Evolutionary conservation across 352 stramenopile genomes (phyloP).

Genomic region (Globisporangium iwayamae): DNA sequence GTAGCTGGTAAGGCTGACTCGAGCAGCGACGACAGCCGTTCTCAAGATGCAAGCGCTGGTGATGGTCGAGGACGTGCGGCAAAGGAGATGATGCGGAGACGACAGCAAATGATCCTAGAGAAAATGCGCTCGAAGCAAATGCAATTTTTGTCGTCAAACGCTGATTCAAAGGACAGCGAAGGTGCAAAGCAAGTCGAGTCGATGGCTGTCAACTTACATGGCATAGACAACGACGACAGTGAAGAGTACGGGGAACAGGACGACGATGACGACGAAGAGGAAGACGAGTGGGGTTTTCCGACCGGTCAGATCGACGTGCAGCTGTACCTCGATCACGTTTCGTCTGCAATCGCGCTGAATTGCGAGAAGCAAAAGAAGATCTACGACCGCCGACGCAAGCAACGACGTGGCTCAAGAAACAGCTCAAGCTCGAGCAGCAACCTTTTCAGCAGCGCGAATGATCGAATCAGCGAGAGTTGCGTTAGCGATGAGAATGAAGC

Average conservation of each 20-base stretch:
- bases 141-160: constrained; percentile 61
- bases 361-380: constrained; percentile 42
- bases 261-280: constrained; percentile 59
- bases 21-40: not conserved
- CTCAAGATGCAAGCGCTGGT: constrained; percentile 6
- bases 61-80: constrained; percentile 28
- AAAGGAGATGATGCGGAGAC: constrained; percentile 56
- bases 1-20: not conserved
- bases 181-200: constrained; percentile 5
- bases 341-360: constrained; percentile 52
- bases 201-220: constrained; percentile 1
- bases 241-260: constrained; percentile 38
- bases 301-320: constrained; percentile 62
- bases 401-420: constrained; percentile 28
- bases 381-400: constrained; percentile 27
- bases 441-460: constrained; percentile 9
- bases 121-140: constrained; percentile 72
- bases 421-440: constrained; percentile 10
- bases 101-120: constrained; percentile 69
- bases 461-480: constrained; percentile 14
- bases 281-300: constrained; percentile 81
- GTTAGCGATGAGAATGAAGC: constrained; percentile 22
- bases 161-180: constrained; percentile 16
- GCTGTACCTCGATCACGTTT: constrained; percentile 67
- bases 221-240: constrained; percentile 23